Base-by-base conservation (phyloP, 1,284 basidiomycete species). In the Puccinia sorghi region DNA sequence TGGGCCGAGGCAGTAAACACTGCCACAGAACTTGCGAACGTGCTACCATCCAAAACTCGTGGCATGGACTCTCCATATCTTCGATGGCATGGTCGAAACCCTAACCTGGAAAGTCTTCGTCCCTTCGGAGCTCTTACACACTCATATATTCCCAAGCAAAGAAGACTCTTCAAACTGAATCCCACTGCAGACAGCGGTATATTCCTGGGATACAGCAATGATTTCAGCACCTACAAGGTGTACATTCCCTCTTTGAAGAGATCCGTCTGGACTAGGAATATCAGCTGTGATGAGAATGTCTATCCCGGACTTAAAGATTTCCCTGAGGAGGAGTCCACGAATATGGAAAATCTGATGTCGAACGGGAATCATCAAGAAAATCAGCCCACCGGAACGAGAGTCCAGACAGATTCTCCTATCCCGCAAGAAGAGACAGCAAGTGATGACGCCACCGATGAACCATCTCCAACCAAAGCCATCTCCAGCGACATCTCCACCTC, bases 1-100 rank as follows among this genome's bases (percentile, higher is more conserved):
- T 64, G 63, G 63, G 63, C 63, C 13, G 39, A 64, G 46, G 63
- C 63, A 2, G 39, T 64, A 13, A n/a, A 39, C 32, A 63, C 59
- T 4, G 59, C 59, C 4, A 63, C 59, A 4, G 32, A 63, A 7
- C 59, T 64, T 1, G 41, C 39, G 12, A 64, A 64, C 46, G 12
- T 64, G 15, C 9, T 64, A 13, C 63, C 63, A 3, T 64, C 63
- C 4, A 43, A 17, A n/a, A 43, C 63, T 43, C 4, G 39, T 8
- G 32, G 46, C 46, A 43, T 64, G 6, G 13, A 11, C 7, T 7
- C 17, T 4, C 63, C 39, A 15, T 46, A 64, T 20, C 8, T 8
- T 11, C 1, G 22, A 7, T 64, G 12, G 12, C 46, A 43, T 32
- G 15, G 15, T 3, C 6, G 43, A 13, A 7, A 9, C 8, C 2